phyloP scores from a whole-genome alignment of 345 rosid genomes.

The Salix purpurea region DNA sequence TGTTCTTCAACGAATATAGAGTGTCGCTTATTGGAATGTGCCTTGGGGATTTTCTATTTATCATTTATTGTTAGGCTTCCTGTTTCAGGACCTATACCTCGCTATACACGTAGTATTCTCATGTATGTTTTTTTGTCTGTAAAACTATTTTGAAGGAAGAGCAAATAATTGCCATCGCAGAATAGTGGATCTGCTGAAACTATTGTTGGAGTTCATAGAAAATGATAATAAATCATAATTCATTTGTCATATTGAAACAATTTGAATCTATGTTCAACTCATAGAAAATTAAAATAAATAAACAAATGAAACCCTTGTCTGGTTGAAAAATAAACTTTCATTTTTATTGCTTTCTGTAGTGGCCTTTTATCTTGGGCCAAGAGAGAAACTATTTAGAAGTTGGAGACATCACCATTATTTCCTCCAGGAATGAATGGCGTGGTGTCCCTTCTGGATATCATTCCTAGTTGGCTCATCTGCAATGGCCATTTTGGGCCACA shows the following conservation, averaged over 20 bases:
- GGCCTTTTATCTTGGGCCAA: not conserved
- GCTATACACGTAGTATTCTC: not conserved
- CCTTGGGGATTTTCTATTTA: not conserved
- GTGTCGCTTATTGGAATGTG: not conserved
- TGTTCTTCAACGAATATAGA: not conserved
- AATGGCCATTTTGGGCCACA: not conserved
- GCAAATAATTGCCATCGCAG: not conserved
- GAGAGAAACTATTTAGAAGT: not conserved
- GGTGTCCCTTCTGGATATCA: not conserved
- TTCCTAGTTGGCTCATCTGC: not conserved
- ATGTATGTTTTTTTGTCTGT: not conserved
- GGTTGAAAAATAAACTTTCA: not conserved
- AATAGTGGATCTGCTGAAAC: not conserved
- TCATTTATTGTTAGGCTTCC: not conserved
- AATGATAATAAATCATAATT: not conserved
- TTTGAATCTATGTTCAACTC: not conserved
- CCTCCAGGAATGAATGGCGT: not conserved
- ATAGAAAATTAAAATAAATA: not conserved
- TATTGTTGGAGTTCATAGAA: not conserved
- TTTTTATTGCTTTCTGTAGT: not conserved
- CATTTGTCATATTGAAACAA: not conserved
- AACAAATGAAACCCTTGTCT: not conserved
- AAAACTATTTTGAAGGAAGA: no score
- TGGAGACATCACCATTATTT: not conserved
- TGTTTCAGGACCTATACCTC: constrained; percentile 5